A percentile compares a stretch with the other conserved stretches of the same genome.
These are phyloP conservation scores for Nothophytophthora sp. DNA, from an alignment of 352 stramenopile genomes.

Conservation along the genomic window DNA sequence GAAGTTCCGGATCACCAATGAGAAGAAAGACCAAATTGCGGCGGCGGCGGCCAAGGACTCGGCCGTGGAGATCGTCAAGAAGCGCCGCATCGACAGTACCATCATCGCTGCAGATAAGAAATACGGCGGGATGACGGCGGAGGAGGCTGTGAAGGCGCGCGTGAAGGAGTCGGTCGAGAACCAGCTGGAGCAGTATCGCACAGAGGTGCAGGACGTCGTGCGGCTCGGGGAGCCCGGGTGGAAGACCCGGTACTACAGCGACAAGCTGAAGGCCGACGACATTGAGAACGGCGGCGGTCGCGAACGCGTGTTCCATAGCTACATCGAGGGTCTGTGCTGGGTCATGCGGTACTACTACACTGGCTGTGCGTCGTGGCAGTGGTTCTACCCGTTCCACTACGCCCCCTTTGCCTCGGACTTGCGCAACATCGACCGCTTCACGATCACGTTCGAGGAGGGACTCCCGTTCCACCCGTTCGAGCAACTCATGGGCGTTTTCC, in stretches of 20 bases:
- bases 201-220: constrained; percentile 93
- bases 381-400: constrained; percentile 99
- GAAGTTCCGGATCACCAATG: constrained; percentile 64
- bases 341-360: constrained; percentile 99
- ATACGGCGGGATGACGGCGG: constrained; percentile 59
- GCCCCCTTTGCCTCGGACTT: constrained; percentile 94
- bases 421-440: constrained; percentile 85
- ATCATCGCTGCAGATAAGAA: constrained; percentile 72
- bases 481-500: constrained; percentile 99
- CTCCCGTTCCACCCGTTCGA: constrained; percentile 97
- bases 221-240: constrained; percentile 95
- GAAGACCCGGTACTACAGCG: constrained; percentile 94
- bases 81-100: constrained; percentile 65
- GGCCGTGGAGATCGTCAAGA: constrained; percentile 82
- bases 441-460: constrained; percentile 95
- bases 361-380: constrained; percentile 98
- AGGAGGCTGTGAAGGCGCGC: constrained; percentile 79
- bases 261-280: constrained; percentile 87
- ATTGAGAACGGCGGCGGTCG: constrained; percentile 86
- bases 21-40: constrained; percentile 74
- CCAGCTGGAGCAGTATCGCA: constrained; percentile 79
- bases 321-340: constrained; percentile 99
- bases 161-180: constrained; percentile 79
- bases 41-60: constrained; percentile 60
- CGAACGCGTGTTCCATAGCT: constrained; percentile 92